A percentile compares a stretch with the other conserved stretches of the same genome.
phyloP scores from a whole-genome alignment of 345 rosid genomes.

The Brassica rapa region DNA sequence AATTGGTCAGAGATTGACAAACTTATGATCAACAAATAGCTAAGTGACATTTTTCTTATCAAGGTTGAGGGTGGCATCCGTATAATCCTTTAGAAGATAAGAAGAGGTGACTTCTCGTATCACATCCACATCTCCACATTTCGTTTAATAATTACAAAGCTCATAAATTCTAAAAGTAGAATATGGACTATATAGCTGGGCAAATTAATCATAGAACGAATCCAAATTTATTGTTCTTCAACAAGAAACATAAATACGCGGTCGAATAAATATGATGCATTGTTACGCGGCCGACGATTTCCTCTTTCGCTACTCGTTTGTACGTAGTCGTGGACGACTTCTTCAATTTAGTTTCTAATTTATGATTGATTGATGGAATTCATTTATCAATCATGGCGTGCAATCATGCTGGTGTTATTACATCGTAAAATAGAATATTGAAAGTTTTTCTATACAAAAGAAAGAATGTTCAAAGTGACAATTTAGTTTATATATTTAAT shows the following conservation, averaged over 20 bases:
- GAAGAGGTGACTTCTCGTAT: conserved; percentile 34
- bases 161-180: conserved; percentile 28
- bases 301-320: conserved; percentile 5
- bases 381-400: conserved; percentile 23
- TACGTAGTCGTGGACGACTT: conserved; percentile 39
- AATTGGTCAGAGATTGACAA: conserved; percentile 29
- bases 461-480: conserved; percentile 11
- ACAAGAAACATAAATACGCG: conserved; percentile 40
- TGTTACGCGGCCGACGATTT: conserved; percentile 31
- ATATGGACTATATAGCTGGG: conserved; percentile 25
- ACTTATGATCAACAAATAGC: conserved; percentile 17
- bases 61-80: conserved; percentile 21
- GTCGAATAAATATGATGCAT: conserved; percentile 32
- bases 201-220: conserved; percentile 6
- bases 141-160: conserved; percentile 5
- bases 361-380: conserved; percentile 1
- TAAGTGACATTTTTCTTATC: conserved; percentile 31
- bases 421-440: background rate
- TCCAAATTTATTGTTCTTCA: conserved; percentile 36
- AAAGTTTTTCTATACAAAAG: background rate
- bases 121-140: conserved; percentile 20
- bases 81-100: conserved; percentile 32
- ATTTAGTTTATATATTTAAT: conserved; percentile 4
- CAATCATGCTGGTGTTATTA: conserved; percentile 16
- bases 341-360: conserved; percentile 13